These are phyloP conservation scores for Sporobolomyces pararoseus DNA, from an alignment of 768 basidiomycete genomes.

Conservation along the genomic window DNA sequence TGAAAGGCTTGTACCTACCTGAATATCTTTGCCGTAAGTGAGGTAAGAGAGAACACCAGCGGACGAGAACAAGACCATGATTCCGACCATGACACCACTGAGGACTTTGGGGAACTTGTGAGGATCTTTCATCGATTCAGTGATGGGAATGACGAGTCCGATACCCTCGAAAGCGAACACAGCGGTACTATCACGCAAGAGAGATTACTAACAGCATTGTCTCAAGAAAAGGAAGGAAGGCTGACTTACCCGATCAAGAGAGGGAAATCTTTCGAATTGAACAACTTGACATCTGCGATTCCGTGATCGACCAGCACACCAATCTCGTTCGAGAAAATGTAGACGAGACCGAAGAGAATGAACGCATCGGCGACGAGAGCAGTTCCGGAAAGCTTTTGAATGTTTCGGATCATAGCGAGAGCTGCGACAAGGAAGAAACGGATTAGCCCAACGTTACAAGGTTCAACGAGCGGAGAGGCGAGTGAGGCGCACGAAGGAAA, in stretches of 20 bases:
- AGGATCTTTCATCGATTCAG: conserved; percentile 93
- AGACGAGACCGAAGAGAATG: conserved; percentile 80
- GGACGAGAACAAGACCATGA: conserved; percentile 52
- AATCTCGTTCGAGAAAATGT: conserved; percentile 80
- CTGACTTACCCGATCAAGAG: conserved; percentile 76
- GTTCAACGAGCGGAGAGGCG: too few relatives aligned
- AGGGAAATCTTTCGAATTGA: conserved; percentile 85
- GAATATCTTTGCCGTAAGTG: conserved; percentile 29
- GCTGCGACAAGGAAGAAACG: conserved; percentile 48
- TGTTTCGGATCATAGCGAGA: conserved; percentile 78
- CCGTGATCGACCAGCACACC: conserved; percentile 64
- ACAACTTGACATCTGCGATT: conserved; percentile 72
- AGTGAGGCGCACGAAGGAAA: conserved; percentile 59
- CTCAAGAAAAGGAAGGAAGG: background rate
- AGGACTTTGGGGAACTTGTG: conserved; percentile 83
- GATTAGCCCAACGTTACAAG: background rate
- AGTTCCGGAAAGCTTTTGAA: conserved; percentile 89
- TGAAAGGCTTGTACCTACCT: conserved; percentile 11
- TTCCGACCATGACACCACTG: conserved; percentile 84
- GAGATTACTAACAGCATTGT: too few relatives aligned
- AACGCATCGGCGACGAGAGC: conserved; percentile 91
- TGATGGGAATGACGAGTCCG: conserved; percentile 94
- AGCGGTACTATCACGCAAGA: conserved; percentile 70
- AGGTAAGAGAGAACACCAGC: conserved; percentile 29
- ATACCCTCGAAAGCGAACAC: conserved; percentile 99